Conservation (phyloP, 371 early-diverging fungal species). For the Chytridium lagenaria region DNA sequence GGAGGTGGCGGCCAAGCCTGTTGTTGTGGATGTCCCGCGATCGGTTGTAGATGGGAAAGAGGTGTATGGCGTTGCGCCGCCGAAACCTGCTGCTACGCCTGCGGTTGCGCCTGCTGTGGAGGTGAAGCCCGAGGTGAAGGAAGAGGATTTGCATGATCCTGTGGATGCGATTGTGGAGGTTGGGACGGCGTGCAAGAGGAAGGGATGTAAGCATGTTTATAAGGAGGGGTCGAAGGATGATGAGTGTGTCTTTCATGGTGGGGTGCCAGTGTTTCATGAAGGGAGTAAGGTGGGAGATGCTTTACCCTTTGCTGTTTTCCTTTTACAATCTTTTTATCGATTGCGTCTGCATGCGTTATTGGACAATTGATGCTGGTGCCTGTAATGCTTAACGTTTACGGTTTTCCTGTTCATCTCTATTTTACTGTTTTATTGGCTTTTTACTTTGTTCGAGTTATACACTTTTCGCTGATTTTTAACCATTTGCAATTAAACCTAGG, state of each 20-base stretch:
- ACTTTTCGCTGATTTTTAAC: not conserved
- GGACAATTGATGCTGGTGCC: too few species aligned
- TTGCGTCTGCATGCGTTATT: not conserved
- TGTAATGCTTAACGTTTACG: too few species aligned
- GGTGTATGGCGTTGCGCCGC: conserved; percentile 37
- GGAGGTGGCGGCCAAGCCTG: conserved; percentile 24
- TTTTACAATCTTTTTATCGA: not conserved
- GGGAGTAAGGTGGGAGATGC: conserved; percentile 51
- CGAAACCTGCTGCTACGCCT: conserved; percentile 24
- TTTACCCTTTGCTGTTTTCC: not conserved
- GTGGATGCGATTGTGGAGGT: conserved; percentile 61
- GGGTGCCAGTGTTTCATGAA: conserved; percentile 90
- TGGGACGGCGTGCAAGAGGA: conserved; percentile 86
- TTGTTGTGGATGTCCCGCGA: conserved; percentile 9
- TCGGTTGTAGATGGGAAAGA: conserved; percentile 42
- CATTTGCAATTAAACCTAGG: too few species aligned
- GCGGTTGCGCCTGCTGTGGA: conserved; percentile 12
- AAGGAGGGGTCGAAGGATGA: conserved; percentile 57
- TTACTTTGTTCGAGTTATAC: not conserved
- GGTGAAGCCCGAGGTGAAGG: conserved; percentile 45
- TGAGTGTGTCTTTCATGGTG: conserved; percentile 86
- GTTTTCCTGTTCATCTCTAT: not conserved
- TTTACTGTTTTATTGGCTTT: not conserved
- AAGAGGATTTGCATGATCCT: conserved; percentile 73
- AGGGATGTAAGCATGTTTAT: conserved; percentile 77